Percentiles rank a stretch among this genome's conserved stretches.
These are phyloP conservation scores for Brettanomyces naardenensis DNA, from an alignment of 805 yeast genomes.

Conservation along the genomic window DNA sequence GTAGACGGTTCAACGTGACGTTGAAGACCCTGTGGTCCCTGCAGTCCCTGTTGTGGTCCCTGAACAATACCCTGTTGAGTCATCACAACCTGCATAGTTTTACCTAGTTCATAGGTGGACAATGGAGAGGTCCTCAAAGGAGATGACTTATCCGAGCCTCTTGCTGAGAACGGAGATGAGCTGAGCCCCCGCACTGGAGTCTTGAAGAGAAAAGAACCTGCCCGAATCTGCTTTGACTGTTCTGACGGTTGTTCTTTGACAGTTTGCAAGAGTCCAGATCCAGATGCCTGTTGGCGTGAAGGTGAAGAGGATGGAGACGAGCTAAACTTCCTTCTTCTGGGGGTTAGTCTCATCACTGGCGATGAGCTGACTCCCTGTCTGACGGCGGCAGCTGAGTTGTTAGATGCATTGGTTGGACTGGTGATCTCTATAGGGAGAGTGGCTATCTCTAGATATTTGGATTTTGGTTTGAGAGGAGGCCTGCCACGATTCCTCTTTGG, in stretches of 20 bases:
- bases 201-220: no score
- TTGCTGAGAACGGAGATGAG: constrained; percentile 14
- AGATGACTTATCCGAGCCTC: constrained; percentile 11
- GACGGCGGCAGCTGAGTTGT: constrained; percentile 22
- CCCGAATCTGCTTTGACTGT: no score
- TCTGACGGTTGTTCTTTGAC: no score
- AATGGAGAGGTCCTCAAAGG: constrained; percentile 25
- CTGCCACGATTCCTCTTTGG: constrained; percentile 23
- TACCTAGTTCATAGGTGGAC: constrained; percentile 1
- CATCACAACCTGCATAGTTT: no score
- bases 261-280: no score
- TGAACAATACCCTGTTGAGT: no score
- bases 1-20: no score
- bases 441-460: constrained; percentile 20
- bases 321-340: constrained; percentile 4
- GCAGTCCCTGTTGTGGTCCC: no score
- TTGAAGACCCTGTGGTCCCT: no score
- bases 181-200: no score
- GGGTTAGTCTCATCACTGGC: constrained; percentile 27
- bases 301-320: not conserved
- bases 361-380: constrained; percentile 23
- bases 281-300: not conserved
- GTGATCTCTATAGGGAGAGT: constrained; percentile 17
- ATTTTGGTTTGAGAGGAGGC: constrained; percentile 19
- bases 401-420: constrained; percentile 16